Conservation (phyloP, 208 protist species). For the Leishmania aethiopica region DNA sequence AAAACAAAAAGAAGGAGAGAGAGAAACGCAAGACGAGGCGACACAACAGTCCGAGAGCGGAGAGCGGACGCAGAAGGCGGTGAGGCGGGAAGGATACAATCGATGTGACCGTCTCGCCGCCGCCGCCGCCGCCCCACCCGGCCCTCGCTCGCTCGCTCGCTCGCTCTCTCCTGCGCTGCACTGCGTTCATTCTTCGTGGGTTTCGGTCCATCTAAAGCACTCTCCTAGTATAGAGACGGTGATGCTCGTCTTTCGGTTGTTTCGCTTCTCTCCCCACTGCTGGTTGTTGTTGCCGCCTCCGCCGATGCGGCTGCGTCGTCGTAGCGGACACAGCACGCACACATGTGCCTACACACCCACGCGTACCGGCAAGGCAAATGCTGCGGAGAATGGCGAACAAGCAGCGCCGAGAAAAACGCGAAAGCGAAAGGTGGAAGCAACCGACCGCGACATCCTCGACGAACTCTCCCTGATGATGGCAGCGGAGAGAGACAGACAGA, state of each 20-base stretch:
- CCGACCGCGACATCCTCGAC: not conserved
- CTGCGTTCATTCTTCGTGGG: not conserved
- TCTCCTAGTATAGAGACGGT: slow-evolving; percentile 11
- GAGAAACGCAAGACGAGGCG: not conserved
- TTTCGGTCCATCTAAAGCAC: not conserved
- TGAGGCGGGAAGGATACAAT: not conserved
- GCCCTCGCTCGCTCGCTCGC: not conserved
- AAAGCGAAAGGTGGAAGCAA: not conserved
- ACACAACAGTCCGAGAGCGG: not conserved
- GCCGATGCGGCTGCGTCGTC: not conserved
- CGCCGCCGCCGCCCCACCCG: not conserved
- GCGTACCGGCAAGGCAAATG: not conserved
- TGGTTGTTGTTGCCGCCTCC: not conserved
- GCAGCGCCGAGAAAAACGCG: not conserved
- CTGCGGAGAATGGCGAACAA: not conserved
- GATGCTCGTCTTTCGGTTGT: too few species aligned
- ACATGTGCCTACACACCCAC: not conserved
- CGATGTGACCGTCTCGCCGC: not conserved
- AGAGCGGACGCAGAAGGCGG: not conserved
- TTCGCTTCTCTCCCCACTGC: not conserved
- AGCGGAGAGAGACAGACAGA: not conserved
- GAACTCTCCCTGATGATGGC: not conserved
- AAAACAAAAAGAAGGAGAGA: not conserved
- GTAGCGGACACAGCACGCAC: not conserved
- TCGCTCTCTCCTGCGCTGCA: not conserved